Evolutionary conservation across 768 basidiomycete species (phyloP), one percentile per base, ranked within the genome.

Genomic region (Tricholoma matsutake): DNA sequence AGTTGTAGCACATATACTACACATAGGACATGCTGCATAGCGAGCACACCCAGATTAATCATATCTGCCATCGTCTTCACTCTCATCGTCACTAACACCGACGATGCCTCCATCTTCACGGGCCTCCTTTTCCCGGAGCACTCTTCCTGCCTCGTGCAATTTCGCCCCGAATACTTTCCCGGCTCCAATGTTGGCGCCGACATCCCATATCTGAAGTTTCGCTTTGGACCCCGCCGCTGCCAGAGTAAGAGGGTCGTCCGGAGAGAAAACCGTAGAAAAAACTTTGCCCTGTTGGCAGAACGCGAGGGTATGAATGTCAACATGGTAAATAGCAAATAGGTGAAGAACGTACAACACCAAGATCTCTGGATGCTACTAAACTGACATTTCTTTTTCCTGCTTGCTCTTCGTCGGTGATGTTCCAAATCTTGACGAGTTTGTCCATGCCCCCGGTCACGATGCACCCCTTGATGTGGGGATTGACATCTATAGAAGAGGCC

Each of bases 381-480:
- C 87, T 91, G 69, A 96, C 91, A 58, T 84, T 84, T 35, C 85
- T 80, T 76, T 89, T 91, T 29, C 83, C 86, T 6, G 77, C 79
- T 16, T 79, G 79, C 35, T 80, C 80, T 51, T 86, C 86, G 62
- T 91, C 89, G 45, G 77, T 79, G 52, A 96, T 79, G 69, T 98
- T 98, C 97, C 97, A 99, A 4, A 98, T 81, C 74, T 98, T 98
- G 71, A 97, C 92, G 34, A 93, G 78, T 71, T 96, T 97, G 79
- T 98, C 97, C 18, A 89, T 88, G 2, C 97, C 97, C 18, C 96
- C 97, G 0, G 97, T 98, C 16, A 84, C 93, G 65, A 99, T 79
- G 73, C 92, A 96, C 1, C 97, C 97, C 57, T 85, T 86, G 41
- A 98, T 82, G 69, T 93, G 87, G 4, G 94, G 87, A 71, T 94